Evolutionary conservation across 2,329 filamentous ascomycete genomes (phyloP).

Genomic region (Colletotrichum camelliae): DNA sequence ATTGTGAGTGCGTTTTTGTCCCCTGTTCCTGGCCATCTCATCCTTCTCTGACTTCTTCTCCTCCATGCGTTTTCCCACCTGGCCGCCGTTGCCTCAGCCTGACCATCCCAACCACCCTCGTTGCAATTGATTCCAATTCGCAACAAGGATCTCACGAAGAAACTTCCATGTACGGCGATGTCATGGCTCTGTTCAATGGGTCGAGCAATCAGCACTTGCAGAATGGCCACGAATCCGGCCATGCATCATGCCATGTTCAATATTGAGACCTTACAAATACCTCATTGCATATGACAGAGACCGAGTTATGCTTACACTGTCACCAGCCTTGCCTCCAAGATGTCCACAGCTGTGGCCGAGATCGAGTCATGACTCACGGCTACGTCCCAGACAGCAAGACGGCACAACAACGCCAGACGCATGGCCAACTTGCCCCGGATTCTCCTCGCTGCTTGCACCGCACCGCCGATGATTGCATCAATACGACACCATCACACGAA

Average conservation of each 20-base stretch:
- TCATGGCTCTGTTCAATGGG: not conserved
- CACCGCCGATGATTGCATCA: not conserved
- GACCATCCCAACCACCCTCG: not conserved
- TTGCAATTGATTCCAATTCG: not conserved
- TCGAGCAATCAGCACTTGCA: not conserved
- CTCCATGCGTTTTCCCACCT: not conserved
- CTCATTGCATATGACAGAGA: not conserved
- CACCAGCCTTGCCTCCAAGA: not conserved
- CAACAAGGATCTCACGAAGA: not conserved
- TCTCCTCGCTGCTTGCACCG: not conserved
- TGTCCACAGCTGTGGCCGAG: not conserved
- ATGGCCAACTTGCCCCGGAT: not conserved
- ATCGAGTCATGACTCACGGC: not conserved
- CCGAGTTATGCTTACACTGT: not conserved
- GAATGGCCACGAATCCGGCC: not conserved
- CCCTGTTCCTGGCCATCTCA: slow-evolving; percentile 12
- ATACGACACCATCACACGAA: not conserved
- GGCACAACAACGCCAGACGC: not conserved
- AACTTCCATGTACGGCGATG: not conserved
- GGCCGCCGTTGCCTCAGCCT: not conserved
- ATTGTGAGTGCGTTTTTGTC: not conserved
- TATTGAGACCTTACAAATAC: not conserved
- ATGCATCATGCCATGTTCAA: not conserved
- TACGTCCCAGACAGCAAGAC: not conserved
- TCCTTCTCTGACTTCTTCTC: not conserved